Evolutionary conservation across 2,329 filamentous ascomycete genomes (phyloP).

Genomic region (Dactylellina haptotyla): DNA sequence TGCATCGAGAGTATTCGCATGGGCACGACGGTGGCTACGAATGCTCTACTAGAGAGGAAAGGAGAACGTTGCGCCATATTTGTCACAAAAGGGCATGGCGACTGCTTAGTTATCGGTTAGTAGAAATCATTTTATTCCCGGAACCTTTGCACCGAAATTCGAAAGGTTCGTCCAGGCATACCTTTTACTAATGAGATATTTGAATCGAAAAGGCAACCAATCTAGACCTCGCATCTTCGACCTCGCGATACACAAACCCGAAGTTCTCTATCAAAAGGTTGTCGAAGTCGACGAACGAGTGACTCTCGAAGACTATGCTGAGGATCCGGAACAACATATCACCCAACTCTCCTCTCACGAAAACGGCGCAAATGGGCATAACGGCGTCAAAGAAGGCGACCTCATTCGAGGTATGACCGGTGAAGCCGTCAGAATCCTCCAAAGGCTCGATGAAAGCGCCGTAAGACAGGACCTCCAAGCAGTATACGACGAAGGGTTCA

Average conservation of each 20-base stretch:
- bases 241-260: constrained; percentile 84
- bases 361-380: constrained; percentile 50
- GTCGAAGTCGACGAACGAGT: constrained; percentile 92
- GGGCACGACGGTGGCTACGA: constrained; percentile 95
- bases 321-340: constrained; percentile 76
- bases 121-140: constrained; percentile 7
- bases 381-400: constrained; percentile 65
- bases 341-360: constrained; percentile 65
- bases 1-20: constrained; percentile 89
- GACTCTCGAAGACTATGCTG: constrained; percentile 89
- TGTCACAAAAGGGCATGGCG: constrained; percentile 86
- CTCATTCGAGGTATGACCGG: constrained; percentile 77
- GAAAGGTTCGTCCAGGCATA: not conserved
- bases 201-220: constrained; percentile 71
- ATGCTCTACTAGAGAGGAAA: constrained; percentile 88
- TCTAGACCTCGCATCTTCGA: constrained; percentile 90
- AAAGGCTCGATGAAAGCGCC: constrained; percentile 68
- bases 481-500: constrained; percentile 76
- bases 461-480: constrained; percentile 72
- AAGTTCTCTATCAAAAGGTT: constrained; percentile 84
- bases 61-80: constrained; percentile 88
- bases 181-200: constrained; percentile 20
- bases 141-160: not conserved
- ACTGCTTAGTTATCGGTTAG: constrained; percentile 82
- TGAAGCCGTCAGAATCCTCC: constrained; percentile 77